Conservation (phyloP, 1,139 yeast species). For the Blastobotrys buckinghamii region DNA sequence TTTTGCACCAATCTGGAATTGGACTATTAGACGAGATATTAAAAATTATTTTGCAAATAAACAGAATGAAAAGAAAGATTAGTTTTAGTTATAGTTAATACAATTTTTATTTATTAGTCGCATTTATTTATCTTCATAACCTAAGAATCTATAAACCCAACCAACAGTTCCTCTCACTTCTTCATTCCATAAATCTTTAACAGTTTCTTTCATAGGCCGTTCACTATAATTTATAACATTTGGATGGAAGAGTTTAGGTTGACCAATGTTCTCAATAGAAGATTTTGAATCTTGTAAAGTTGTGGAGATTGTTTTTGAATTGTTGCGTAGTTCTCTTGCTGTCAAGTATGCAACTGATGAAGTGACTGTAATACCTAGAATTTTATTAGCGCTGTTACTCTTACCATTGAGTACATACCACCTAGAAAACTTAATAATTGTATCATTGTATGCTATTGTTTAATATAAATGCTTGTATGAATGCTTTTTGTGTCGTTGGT, state of each 20-base stretch:
- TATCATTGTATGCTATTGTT: constrained; percentile 33
- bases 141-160: constrained; percentile 42
- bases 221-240: constrained; percentile 37
- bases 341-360: constrained; percentile 62
- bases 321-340: constrained; percentile 49
- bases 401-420: constrained; percentile 32
- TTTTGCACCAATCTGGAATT: constrained; percentile 58
- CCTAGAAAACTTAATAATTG: constrained; percentile 66
- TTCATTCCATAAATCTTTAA: constrained; percentile 78
- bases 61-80: background rate
- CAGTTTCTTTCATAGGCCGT: constrained; percentile 52
- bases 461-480: background rate
- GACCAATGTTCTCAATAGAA: constrained; percentile 39
- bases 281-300: constrained; percentile 46
- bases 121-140: constrained; percentile 14
- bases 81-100: background rate
- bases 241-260: constrained; percentile 29
- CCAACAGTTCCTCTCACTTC: constrained; percentile 63
- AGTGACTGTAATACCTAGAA: constrained; percentile 57
- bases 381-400: background rate
- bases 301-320: constrained; percentile 43
- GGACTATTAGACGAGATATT: constrained; percentile 53
- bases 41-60: constrained; percentile 36
- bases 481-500: background rate
- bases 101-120: background rate